These are phyloP conservation scores for Candida khao-thaluensis DNA, from an alignment of 805 yeast genomes.

Conservation along the genomic window DNA sequence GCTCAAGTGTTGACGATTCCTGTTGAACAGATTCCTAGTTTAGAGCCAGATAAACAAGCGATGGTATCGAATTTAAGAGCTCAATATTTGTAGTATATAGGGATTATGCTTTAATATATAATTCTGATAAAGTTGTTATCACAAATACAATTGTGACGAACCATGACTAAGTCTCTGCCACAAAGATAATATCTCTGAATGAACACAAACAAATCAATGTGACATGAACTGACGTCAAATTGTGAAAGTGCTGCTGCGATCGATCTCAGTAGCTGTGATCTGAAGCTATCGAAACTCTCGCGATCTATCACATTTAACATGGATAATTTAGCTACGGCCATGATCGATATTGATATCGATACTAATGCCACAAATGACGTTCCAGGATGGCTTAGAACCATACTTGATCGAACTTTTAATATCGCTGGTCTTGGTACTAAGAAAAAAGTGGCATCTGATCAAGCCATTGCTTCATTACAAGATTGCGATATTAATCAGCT, in stretches of 20 bases:
- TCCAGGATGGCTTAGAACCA: slow-evolving; percentile 33
- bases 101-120: too few species aligned
- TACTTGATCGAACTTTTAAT: slow-evolving; percentile 34
- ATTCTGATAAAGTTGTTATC: too few species aligned
- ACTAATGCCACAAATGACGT: slow-evolving; percentile 19
- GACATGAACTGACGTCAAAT: neutral
- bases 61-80: slow-evolving; percentile 56
- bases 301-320: slow-evolving; percentile 3
- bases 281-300: too few species aligned
- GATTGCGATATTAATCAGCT: slow-evolving; percentile 20
- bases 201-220: too few species aligned
- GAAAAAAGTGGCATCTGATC: slow-evolving; percentile 35
- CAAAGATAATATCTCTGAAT: too few species aligned
- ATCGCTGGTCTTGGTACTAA: slow-evolving; percentile 26
- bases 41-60: slow-evolving; percentile 51
- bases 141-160: too few species aligned
- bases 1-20: slow-evolving; percentile 54
- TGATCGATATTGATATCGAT: slow-evolving; percentile 23
- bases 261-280: too few species aligned
- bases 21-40: slow-evolving; percentile 46
- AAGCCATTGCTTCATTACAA: slow-evolving; percentile 36
- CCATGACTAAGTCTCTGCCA: too few species aligned
- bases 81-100: slow-evolving; percentile 43
- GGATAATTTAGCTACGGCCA: slow-evolving; percentile 11
- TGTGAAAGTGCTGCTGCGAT: too few species aligned